Conservation (phyloP, 2,329 filamentous ascomycete species). For the Coleophoma crateriformis region DNA sequence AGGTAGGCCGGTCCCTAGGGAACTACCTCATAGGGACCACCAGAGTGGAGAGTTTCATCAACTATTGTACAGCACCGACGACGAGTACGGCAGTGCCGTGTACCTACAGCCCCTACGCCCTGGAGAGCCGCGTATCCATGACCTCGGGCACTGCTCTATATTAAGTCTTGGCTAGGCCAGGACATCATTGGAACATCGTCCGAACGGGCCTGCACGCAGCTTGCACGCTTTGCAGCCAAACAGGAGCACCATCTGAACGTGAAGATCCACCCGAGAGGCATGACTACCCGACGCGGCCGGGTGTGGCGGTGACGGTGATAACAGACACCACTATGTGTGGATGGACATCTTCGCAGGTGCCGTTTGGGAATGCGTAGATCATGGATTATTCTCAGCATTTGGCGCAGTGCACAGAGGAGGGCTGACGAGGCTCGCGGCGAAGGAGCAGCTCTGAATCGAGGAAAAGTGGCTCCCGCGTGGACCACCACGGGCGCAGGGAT, state of each 20-base stretch:
- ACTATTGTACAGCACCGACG: conserved; percentile 5
- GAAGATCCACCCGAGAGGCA: conserved; percentile 1
- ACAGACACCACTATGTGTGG: neutral
- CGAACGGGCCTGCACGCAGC: neutral
- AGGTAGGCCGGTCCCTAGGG: neutral
- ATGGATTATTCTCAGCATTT: conserved; percentile 1
- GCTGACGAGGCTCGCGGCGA: conserved; percentile 13
- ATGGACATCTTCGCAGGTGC: conserved; percentile 8
- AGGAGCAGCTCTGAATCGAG: conserved; percentile 1
- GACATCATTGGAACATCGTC: neutral
- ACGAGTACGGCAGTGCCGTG: conserved; percentile 1
- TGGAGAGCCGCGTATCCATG: conserved; percentile 10
- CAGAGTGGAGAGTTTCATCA: neutral
- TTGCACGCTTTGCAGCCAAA: neutral
- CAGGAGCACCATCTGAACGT: conserved; percentile 5
- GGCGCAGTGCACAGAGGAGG: conserved; percentile 2
- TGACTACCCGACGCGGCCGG: neutral
- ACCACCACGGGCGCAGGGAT: no score
- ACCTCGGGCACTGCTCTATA: no score
- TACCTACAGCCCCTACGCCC: neutral
- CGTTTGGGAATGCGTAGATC: conserved; percentile 9
- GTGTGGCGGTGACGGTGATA: neutral
- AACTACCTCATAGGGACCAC: neutral
- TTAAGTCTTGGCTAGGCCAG: no score
- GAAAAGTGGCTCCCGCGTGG: conserved; percentile 1